phyloP scores from a whole-genome alignment of 176 grass and related monocot species.

The Echinochloa phyllopogon region DNA sequence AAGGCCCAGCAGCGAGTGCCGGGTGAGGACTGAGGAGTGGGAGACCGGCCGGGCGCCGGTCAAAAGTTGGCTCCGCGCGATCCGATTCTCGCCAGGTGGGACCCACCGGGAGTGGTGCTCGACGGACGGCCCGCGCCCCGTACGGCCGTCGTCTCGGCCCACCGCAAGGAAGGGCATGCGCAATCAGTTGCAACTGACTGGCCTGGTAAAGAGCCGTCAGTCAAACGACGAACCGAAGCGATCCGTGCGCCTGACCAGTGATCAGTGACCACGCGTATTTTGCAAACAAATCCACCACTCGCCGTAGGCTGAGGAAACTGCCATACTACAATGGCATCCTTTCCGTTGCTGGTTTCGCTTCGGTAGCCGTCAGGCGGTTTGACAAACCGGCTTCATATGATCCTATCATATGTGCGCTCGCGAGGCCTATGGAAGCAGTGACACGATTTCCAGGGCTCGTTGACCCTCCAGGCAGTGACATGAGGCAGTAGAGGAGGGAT shows the following conservation, averaged over 20 bases:
- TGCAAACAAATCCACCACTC: too few relatives aligned
- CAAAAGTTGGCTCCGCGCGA: constrained; percentile 20
- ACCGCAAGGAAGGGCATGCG: too few relatives aligned
- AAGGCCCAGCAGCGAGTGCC: background rate
- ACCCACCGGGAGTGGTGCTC: background rate
- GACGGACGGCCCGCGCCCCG: background rate
- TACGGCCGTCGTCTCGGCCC: background rate
- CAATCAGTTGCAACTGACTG: background rate
- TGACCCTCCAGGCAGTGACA: background rate
- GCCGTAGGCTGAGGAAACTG: too few relatives aligned
- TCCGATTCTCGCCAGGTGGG: background rate
- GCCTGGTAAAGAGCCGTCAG: background rate
- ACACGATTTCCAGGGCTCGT: too few relatives aligned
- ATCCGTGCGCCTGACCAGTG: background rate
- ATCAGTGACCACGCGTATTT: too few relatives aligned
- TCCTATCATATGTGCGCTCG: too few relatives aligned
- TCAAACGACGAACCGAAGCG: background rate
- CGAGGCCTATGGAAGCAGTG: too few relatives aligned
- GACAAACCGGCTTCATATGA: too few relatives aligned
- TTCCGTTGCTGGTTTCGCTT: too few relatives aligned
- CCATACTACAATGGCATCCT: too few relatives aligned
- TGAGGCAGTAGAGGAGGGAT: background rate
- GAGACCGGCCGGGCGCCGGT: background rate
- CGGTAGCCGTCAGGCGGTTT: too few relatives aligned
- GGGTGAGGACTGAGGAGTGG: too few relatives aligned